phyloP scores from a whole-genome alignment of 2,329 filamentous ascomycete species.

The Fusarium zealandicum region DNA sequence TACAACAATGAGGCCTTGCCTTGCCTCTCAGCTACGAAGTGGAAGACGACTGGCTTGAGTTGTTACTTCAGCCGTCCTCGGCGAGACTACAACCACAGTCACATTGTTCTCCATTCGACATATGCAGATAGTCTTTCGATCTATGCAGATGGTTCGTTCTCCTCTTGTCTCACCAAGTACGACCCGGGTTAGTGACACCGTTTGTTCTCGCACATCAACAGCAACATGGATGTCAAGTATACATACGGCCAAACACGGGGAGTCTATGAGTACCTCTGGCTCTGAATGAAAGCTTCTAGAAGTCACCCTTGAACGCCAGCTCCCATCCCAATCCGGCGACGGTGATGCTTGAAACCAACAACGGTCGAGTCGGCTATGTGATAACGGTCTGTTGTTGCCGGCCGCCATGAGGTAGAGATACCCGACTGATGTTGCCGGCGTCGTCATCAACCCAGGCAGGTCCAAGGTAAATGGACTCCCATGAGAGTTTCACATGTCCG shows the following conservation, averaged over 20 bases:
- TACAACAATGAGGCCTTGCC: no score
- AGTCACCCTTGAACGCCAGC: not conserved
- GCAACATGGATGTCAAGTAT: no score
- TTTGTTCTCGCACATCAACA: no score
- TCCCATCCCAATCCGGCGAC: not conserved
- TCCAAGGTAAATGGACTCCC: not conserved
- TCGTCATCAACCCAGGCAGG: not conserved
- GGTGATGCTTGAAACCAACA: not conserved
- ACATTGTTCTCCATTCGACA: no score
- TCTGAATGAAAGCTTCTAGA: not conserved
- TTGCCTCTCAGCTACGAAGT: no score
- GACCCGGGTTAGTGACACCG: no score
- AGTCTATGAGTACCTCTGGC: not conserved
- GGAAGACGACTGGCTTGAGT: no score
- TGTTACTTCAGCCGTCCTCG: no score
- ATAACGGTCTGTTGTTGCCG: not conserved
- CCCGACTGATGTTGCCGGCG: slow-evolving; percentile 2
- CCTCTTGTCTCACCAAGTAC: no score
- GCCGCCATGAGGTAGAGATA: slow-evolving; percentile 9
- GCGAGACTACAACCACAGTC: no score
- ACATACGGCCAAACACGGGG: not conserved
- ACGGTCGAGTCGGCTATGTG: not conserved
- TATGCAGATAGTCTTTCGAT: no score
- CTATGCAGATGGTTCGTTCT: no score
- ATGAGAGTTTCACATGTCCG: slow-evolving; percentile 26